Conservation (phyloP, 1,284 basidiomycete genomes). For the Cryptococcus sp. region DNA sequence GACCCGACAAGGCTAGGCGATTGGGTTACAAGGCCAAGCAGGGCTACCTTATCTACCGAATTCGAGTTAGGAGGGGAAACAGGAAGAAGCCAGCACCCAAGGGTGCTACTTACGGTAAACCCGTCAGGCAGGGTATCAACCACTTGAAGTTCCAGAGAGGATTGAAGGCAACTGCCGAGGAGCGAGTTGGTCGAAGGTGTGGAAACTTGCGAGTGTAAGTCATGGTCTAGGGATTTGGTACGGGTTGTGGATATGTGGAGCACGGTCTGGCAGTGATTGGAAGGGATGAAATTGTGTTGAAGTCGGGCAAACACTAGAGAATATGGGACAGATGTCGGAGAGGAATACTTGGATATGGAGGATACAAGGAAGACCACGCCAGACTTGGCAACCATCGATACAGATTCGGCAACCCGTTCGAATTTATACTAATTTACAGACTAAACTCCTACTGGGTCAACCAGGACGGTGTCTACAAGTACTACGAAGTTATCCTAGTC, state of each 20-base stretch:
- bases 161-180: constrained; percentile 90
- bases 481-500: constrained; percentile 98
- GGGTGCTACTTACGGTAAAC: constrained; percentile 98
- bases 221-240: constrained; percentile 3
- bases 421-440: no score
- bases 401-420: no score
- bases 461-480: constrained; percentile 99
- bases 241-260: no score
- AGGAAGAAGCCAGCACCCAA: constrained; percentile 98
- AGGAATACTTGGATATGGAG: no score
- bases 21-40: constrained; percentile 99
- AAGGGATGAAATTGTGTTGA: no score
- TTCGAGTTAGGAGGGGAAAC: constrained; percentile 97
- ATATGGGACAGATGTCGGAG: no score
- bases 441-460: constrained; percentile 99
- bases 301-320: no score
- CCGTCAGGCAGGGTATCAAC: constrained; percentile 99
- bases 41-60: constrained; percentile 96
- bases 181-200: constrained; percentile 94
- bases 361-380: no score
- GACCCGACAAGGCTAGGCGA: constrained; percentile 98
- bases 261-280: no score
- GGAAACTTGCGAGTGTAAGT: constrained; percentile 81
- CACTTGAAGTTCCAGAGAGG: constrained; percentile 98
- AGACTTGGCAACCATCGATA: no score